These are phyloP conservation scores for Phylloporus rhodoxanthus DNA, from an alignment of 768 basidiomycete genomes.

Conservation along the genomic window DNA sequence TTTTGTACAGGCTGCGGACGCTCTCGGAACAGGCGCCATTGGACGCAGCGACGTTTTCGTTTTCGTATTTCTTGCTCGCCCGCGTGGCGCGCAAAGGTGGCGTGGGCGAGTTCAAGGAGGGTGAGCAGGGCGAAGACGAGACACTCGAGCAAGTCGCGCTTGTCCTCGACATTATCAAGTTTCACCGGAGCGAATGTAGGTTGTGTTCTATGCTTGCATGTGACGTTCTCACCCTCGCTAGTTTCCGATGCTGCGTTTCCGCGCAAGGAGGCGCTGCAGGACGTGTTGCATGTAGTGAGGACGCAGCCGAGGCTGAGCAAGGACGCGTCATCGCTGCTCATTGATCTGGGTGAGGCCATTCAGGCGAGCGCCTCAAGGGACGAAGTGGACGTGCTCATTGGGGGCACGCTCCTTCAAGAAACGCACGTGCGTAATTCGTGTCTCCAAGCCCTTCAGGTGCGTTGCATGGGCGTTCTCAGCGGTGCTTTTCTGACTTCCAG, in stretches of 20 bases:
- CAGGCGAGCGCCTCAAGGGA: constrained; percentile 51
- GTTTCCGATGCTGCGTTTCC: constrained; percentile 73
- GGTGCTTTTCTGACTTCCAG: no score
- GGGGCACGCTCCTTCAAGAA: constrained; percentile 78
- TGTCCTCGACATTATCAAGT: constrained; percentile 37
- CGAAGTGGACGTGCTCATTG: constrained; percentile 64
- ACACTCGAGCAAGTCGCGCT: constrained; percentile 78
- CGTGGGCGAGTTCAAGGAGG: constrained; percentile 35
- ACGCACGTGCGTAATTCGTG: constrained; percentile 83
- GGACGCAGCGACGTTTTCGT: constrained; percentile 81
- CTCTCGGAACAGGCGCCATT: constrained; percentile 78
- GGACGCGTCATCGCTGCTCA: constrained; percentile 72
- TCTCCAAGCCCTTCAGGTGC: constrained; percentile 84
- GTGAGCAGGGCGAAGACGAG: constrained; percentile 42
- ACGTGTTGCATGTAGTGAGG: constrained; percentile 66
- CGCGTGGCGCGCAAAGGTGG: constrained; percentile 68
- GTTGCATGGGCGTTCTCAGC: not conserved
- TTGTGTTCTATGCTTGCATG: constrained; percentile 1
- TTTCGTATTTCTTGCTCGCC: constrained; percentile 68
- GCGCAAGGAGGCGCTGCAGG: constrained; percentile 58
- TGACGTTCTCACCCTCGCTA: constrained; percentile 24
- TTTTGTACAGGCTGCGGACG: constrained; percentile 77
- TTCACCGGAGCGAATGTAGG: constrained; percentile 31
- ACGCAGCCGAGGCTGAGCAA: constrained; percentile 78
- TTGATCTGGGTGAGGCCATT: constrained; percentile 79